Conservation (phyloP, 2,329 filamentous ascomycete species). For the Phoma sp. region DNA sequence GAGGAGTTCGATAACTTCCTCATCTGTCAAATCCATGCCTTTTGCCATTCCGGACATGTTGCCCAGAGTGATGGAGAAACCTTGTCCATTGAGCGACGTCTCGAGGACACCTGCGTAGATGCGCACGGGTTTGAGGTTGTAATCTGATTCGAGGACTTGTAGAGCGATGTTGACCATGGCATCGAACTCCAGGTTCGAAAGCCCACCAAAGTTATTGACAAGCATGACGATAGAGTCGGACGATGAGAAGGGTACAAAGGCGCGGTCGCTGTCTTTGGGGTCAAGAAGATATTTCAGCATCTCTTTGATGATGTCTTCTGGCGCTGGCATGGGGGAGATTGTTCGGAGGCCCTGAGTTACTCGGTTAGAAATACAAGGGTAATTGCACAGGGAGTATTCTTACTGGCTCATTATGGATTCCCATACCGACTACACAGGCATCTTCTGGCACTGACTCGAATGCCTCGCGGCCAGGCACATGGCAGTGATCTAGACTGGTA, state of each 20-base stretch:
- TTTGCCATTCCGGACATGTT: constrained; percentile 57
- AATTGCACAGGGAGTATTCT: constrained; percentile 2
- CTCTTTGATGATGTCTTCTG: constrained; percentile 56
- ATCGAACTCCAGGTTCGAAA: constrained; percentile 57
- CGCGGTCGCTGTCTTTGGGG: constrained; percentile 55
- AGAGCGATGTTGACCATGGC: constrained; percentile 54
- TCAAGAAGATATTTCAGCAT: constrained; percentile 59
- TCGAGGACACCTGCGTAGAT: constrained; percentile 59
- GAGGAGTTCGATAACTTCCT: constrained; percentile 56
- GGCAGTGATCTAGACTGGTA: constrained; percentile 59
- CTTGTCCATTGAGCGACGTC: constrained; percentile 62
- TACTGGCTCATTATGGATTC: constrained; percentile 60
- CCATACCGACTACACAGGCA: constrained; percentile 53
- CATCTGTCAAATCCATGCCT: constrained; percentile 46
- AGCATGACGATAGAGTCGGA: constrained; percentile 55
- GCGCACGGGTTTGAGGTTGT: constrained; percentile 56
- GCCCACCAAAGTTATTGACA: constrained; percentile 58
- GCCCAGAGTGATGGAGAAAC: constrained; percentile 62
- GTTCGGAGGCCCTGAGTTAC: constrained; percentile 52
- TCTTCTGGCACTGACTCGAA: constrained; percentile 55
- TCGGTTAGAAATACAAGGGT: neutral
- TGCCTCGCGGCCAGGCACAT: constrained; percentile 59
- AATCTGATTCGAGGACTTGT: constrained; percentile 52
- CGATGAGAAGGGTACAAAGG: constrained; percentile 56
- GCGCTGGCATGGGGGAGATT: constrained; percentile 56